Evolutionary conservation across 116 monocot genomes (phyloP).

Genomic region (Dioscorea cayenensis): DNA sequence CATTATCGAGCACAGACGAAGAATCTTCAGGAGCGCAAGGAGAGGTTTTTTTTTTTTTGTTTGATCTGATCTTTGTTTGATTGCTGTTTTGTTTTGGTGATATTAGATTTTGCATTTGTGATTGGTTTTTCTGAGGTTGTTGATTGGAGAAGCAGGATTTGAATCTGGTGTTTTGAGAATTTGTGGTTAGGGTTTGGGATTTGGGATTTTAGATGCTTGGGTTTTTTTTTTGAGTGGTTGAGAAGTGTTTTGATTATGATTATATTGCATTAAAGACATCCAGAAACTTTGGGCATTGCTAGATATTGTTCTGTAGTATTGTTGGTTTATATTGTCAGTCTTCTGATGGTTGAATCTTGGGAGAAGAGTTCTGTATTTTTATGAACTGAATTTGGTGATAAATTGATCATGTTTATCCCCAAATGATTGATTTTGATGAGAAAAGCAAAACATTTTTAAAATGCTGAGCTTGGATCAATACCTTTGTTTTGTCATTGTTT

Average conservation of each 20-base stretch:
- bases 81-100: not conserved
- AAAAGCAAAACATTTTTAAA: not conserved
- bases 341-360: not conserved
- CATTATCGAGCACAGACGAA: slow-evolving; percentile 70
- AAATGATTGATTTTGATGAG: not conserved
- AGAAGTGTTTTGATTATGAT: no score
- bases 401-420: not conserved
- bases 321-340: not conserved
- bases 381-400: not conserved
- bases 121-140: not conserved
- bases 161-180: not conserved
- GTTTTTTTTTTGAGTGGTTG: no score
- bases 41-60: slow-evolving; percentile 26
- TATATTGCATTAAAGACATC: no score
- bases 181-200: not conserved
- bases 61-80: not conserved
- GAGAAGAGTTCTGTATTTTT: not conserved
- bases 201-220: no score
- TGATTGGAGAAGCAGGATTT: not conserved
- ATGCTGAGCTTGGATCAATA: not conserved
- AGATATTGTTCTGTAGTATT: no score
- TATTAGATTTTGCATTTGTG: not conserved
- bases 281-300: no score
- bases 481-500: not conserved
- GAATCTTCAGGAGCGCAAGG: slow-evolving; percentile 69